Evolutionary conservation across 164 flowering plant genomes (phyloP).

Genomic region (Santalum album): DNA sequence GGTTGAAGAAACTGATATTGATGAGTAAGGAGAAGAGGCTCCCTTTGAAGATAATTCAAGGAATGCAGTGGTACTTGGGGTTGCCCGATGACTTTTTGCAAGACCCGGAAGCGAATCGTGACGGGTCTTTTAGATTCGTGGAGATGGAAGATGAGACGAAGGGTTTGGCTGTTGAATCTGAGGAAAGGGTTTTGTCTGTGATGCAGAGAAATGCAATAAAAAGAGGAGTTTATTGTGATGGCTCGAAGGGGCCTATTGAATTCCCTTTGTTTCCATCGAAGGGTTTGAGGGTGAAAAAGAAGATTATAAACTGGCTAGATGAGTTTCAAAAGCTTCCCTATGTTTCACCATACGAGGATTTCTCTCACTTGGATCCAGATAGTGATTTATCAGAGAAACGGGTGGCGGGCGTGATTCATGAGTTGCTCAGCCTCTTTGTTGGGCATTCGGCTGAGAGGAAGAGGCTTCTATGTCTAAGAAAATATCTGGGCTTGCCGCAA

Average conservation of each 20-base stretch:
- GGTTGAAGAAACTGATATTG: constrained; percentile 62
- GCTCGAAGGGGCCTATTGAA: constrained; percentile 26
- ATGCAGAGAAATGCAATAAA: constrained; percentile 50
- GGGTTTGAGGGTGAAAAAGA: constrained; percentile 67
- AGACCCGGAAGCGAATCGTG: constrained; percentile 30
- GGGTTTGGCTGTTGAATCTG: constrained; percentile 42
- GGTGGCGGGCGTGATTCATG: constrained; percentile 75
- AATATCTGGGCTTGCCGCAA: constrained; percentile 70
- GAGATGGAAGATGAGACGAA: constrained; percentile 61
- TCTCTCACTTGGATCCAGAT: constrained; percentile 35
- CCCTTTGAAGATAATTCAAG: constrained; percentile 60
- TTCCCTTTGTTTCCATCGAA: constrained; percentile 64
- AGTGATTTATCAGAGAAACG: constrained; percentile 74
- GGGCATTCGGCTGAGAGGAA: constrained; percentile 71
- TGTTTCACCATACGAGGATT: constrained; percentile 72
- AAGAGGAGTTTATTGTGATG: constrained; percentile 26
- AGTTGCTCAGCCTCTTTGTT: constrained; percentile 70
- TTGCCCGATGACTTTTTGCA: constrained; percentile 52
- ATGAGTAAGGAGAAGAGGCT: constrained; percentile 55
- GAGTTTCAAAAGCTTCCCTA: constrained; percentile 76
- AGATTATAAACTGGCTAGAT: constrained; percentile 60
- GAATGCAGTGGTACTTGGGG: constrained; percentile 83
- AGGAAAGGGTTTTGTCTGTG: constrained; percentile 34
- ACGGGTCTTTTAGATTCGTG: constrained; percentile 40
- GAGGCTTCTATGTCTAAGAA: constrained; percentile 54